Conservation (phyloP, 2,329 filamentous ascomycete species). For the Monilinia vaccinii-corymbosi region DNA sequence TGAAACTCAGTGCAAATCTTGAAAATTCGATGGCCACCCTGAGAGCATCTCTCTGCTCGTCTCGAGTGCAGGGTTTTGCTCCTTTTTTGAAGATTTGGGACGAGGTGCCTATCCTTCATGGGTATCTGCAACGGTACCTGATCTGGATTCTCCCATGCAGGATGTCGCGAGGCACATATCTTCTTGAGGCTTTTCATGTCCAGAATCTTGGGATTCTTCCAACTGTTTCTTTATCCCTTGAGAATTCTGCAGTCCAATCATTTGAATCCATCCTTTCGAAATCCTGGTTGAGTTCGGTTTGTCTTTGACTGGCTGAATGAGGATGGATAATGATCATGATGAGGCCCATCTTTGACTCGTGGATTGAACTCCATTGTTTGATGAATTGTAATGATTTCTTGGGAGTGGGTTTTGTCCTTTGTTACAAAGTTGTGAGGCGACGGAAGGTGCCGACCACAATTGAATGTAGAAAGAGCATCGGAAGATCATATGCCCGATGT, state of each 20-base stretch:
- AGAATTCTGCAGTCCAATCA: background rate
- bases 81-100: background rate
- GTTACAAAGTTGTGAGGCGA: background rate
- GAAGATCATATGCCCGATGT: too few species aligned
- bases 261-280: background rate
- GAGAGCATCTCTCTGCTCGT: background rate
- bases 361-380: background rate
- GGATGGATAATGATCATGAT: background rate
- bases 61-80: background rate
- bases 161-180: background rate
- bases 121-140: background rate
- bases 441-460: background rate
- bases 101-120: background rate
- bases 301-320: background rate
- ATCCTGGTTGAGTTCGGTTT: background rate
- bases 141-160: background rate
- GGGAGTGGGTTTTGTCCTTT: background rate
- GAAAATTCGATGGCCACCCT: background rate
- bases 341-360: background rate
- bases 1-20: background rate
- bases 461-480: too few species aligned
- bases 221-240: background rate
- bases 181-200: background rate
- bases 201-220: background rate
- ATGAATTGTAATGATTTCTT: background rate